These are phyloP conservation scores for Tagetes erecta DNA, from an alignment of 129 eudicot genomes.

Conservation along the genomic window DNA sequence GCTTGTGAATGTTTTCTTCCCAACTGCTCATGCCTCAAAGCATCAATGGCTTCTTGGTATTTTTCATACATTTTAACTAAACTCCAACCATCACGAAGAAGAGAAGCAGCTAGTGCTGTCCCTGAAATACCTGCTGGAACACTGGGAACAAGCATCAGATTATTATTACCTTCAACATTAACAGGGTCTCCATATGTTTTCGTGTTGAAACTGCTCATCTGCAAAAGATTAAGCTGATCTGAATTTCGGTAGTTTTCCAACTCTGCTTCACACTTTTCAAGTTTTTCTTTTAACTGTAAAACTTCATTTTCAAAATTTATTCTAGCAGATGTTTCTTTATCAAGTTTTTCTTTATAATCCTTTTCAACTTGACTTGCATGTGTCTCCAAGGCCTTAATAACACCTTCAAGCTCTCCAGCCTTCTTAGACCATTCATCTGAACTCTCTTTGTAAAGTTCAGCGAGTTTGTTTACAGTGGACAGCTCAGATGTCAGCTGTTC, in stretches of 20 bases:
- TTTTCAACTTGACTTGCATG: constrained; percentile 75
- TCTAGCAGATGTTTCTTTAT: constrained; percentile 60
- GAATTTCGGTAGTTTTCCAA: constrained; percentile 56
- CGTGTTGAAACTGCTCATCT: constrained; percentile 49
- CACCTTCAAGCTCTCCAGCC: constrained; percentile 98
- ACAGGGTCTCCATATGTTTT: constrained; percentile 39
- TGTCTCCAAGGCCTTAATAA: constrained; percentile 87
- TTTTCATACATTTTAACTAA: constrained; percentile 85
- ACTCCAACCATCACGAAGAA: constrained; percentile 97
- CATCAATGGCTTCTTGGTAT: constrained; percentile 96
- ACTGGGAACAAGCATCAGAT: constrained; percentile 60
- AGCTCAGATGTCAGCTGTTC: constrained; percentile 69
- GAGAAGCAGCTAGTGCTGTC: constrained; percentile 96
- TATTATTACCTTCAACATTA: constrained; percentile 35
- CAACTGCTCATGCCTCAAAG: constrained; percentile 82
- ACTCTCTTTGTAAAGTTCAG: constrained; percentile 83
- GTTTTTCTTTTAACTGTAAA: constrained; percentile 60
- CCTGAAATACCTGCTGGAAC: constrained; percentile 87
- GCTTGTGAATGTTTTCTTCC: constrained; percentile 86
- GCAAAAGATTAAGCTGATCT: constrained; percentile 56
- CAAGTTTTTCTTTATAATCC: constrained; percentile 76
- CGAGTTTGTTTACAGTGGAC: constrained; percentile 81
- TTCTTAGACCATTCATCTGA: constrained; percentile 95
- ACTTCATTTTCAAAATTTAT: constrained; percentile 58
- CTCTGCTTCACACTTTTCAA: constrained; percentile 57